These are phyloP conservation scores for Litsea cubeba DNA, from an alignment of 164 flowering plant genomes.

Conservation along the genomic window DNA sequence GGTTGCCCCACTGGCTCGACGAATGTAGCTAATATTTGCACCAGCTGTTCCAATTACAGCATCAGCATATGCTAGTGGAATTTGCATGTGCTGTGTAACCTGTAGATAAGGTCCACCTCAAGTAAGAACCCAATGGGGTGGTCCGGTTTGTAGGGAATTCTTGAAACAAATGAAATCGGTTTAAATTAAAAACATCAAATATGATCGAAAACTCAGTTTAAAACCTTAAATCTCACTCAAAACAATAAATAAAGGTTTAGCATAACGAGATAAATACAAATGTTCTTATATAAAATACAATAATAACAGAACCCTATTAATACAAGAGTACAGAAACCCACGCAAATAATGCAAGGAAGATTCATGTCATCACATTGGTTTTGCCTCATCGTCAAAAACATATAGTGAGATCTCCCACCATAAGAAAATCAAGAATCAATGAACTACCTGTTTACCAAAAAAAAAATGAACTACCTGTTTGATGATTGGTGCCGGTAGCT, in stretches of 20 bases:
- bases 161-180: neutral
- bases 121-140: neutral
- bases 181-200: neutral
- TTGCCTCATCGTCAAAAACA: neutral
- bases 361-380: neutral
- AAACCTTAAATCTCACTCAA: neutral
- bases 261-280: neutral
- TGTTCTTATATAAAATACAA: neutral
- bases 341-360: neutral
- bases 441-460: constrained; percentile 45
- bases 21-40: constrained; percentile 78
- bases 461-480: constrained; percentile 45
- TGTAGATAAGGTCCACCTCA: constrained; percentile 18
- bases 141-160: neutral
- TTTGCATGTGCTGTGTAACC: constrained; percentile 90
- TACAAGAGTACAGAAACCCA: neutral
- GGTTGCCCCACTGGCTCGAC: constrained; percentile 92
- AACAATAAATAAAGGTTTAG: neutral
- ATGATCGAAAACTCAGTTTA: too few relatives aligned
- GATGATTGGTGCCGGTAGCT: constrained; percentile 49
- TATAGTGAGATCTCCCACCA: neutral
- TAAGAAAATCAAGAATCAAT: neutral
- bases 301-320: too few relatives aligned
- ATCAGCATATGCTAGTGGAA: constrained; percentile 89
- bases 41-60: constrained; percentile 91